Evolutionary conservation across 2,329 filamentous ascomycete species (phyloP), one percentile per base, ranked within the genome.

Genomic region (Calonectria fujianensis): DNA sequence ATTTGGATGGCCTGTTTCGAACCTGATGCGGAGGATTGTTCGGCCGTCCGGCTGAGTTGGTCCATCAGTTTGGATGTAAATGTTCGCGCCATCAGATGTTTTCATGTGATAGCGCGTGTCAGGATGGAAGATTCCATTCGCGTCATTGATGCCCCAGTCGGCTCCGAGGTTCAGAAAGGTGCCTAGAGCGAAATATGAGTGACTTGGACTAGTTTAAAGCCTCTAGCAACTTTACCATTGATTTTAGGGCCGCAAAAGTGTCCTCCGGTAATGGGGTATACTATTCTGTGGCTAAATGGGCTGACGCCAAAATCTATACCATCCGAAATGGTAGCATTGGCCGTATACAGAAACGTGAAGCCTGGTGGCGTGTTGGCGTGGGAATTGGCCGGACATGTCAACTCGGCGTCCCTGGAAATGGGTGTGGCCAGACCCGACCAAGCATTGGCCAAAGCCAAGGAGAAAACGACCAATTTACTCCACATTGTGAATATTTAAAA

Each of bases 71-170:
- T 39, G 57, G 11, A 63, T 63, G 35, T 63, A 63, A 14, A 63
- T 63, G 35, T 63, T 63, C 24, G 57, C 57, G 6, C 57, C 57
- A 20, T 63, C 57, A 27, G 57, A 63, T 9, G 57, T 63, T 18
- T 20, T 24, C 57, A 63, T 63, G 9, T 63, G 57, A 41, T 63
- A 63, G 24, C 57, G 57, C 35, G 57, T 63, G 37, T 63, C 57
- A 27, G 57, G 57, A 3, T 63, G 57, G 35, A 63, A 63, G 27
- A 0, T 31, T 11, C 57, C 57, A 41, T 63, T 41, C 24, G 24
- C 16, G 14, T 63, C 57, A 13, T 41, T 63, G 16, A 63, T 6
- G 9, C 57, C 57, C 57, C 57, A 63, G 8, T 63, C 57, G 5
- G 57, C 57, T 29, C 57, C 57, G 27, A 63, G 57, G 35, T 63